phyloP scores from a whole-genome alignment of 805 yeast species.

The Cyberlindnera euphorbiiphila region DNA sequence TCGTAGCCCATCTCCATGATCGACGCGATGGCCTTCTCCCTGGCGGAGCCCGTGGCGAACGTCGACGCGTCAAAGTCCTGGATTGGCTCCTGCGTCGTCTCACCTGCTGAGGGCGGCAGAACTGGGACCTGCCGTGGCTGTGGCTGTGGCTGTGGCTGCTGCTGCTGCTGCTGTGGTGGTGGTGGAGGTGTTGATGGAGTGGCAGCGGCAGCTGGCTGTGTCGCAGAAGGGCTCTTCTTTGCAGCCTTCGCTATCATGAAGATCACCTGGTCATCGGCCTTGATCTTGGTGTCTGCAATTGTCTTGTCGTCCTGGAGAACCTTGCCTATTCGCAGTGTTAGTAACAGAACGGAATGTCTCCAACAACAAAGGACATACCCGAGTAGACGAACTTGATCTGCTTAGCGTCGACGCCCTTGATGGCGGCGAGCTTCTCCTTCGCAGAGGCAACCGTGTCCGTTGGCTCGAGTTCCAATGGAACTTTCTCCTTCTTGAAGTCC shows the following conservation, averaged over 20 bases:
- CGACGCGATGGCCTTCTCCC: slow-evolving; percentile 73
- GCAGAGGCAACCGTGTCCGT: slow-evolving; percentile 62
- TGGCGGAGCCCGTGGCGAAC: slow-evolving; percentile 71
- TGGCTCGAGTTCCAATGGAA: slow-evolving; percentile 72
- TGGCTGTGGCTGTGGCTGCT: slow-evolving; percentile 25
- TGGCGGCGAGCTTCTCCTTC: slow-evolving; percentile 67
- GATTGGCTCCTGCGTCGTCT: slow-evolving; percentile 15
- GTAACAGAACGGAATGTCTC: background rate
- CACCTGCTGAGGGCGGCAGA: too few relatives aligned
- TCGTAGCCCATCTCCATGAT: slow-evolving; percentile 97
- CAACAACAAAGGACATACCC: slow-evolving; percentile 35
- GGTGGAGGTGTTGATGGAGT: slow-evolving; percentile 20
- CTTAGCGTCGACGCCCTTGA: slow-evolving; percentile 62
- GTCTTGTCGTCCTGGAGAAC: slow-evolving; percentile 82
- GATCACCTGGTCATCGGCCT: slow-evolving; percentile 82
- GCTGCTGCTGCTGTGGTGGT: slow-evolving; percentile 26
- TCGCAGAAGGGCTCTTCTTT: too few relatives aligned
- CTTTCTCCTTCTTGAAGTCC: slow-evolving; percentile 89
- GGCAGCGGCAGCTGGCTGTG: slow-evolving; percentile 20
- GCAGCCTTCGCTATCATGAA: slow-evolving; percentile 59
- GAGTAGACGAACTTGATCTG: slow-evolving; percentile 90
- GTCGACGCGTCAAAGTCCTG: slow-evolving; percentile 40
- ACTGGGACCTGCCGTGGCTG: too few relatives aligned
- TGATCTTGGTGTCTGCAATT: slow-evolving; percentile 67
- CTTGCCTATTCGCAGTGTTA: slow-evolving; percentile 43